Base-by-base conservation (phyloP, 2,329 filamentous ascomycete species). In the Helotiales sp. region DNA sequence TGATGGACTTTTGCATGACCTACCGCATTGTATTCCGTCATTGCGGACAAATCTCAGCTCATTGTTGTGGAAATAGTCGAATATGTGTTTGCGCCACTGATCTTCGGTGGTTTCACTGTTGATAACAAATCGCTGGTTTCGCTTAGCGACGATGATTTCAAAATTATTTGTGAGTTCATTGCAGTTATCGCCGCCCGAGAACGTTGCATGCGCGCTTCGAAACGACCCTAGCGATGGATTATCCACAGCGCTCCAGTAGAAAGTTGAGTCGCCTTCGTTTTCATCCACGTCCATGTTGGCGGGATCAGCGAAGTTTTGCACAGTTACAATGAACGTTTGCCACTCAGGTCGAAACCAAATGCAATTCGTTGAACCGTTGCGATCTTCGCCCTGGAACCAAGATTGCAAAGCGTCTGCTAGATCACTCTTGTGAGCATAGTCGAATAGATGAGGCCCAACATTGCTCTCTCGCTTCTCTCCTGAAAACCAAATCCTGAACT, bases 281-380 rank as follows among this genome's bases (percentile, higher is more conserved):
- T 24, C 24, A 28, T 50, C 54, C 22, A 63, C 10, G 28, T 54
- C 43, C 54, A 32, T 45, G 34, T 13, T 40, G 43, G 47, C 32
- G 13, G 15, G 7, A 47, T 62, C 54, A 34, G 20, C 15, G 58
- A 20, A 22, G 13, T 43, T 59, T 1, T 34, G 20, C 45, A 66
- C 59, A n/a, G 43, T n/a, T 20, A 73, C 17, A 0, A 34, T 49
- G 34, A 70, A 66, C 20, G 34, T 17, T 8, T 60, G 32, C 59
- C 65, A 72, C 24, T 71, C 67, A 1, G 71, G 71, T 26, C 68
- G 67, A 26, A 73, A 71, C 68, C 71, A 74, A 4, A 72, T 52
- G 26, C 64, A 71, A 58, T 59, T 61, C 1, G 55, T 65, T 17
- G 26, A 17, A 22, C 20, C 15, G 11, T 1, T 17, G 17, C 30